phyloP scores from a whole-genome alignment of 768 basidiomycete genomes.

The Polyporus arcularius region DNA sequence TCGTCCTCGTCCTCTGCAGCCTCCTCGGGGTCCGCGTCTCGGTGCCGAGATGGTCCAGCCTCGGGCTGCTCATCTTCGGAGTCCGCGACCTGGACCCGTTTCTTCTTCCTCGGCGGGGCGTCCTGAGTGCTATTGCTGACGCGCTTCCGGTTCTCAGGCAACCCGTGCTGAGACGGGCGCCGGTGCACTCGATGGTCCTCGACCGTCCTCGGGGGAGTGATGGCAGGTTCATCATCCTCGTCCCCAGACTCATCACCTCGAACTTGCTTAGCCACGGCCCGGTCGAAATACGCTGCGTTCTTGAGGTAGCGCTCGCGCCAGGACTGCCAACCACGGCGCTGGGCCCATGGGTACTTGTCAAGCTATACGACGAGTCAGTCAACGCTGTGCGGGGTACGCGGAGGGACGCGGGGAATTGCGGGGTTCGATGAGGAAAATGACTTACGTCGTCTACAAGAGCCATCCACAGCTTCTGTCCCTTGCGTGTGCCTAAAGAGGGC shows the following conservation, averaged over 20 bases:
- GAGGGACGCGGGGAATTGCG: too few relatives aligned
- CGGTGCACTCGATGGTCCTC: not conserved
- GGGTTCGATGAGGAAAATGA: not conserved
- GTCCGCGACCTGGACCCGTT: not conserved
- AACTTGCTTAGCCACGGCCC: constrained; percentile 39
- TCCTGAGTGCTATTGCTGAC: not conserved
- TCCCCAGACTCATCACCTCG: not conserved
- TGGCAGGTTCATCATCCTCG: not conserved
- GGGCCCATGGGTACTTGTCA: constrained; percentile 68
- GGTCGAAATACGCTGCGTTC: constrained; percentile 61
- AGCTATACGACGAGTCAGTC: not conserved
- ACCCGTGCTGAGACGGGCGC: not conserved
- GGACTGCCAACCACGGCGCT: constrained; percentile 79
- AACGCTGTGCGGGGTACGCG: too few relatives aligned
- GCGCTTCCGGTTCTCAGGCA: not conserved
- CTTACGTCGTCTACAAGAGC: constrained; percentile 7
- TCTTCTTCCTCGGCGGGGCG: constrained; percentile 8
- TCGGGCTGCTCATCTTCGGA: not conserved
- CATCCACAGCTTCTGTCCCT: constrained; percentile 12
- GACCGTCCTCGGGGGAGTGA: not conserved
- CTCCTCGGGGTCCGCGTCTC: not conserved
- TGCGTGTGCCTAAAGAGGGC: not conserved
- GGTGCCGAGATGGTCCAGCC: not conserved
- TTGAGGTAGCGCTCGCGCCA: constrained; percentile 88
- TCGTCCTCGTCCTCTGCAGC: not conserved